Percentiles rank a stretch among this genome's conserved stretches.
Evolutionary conservation across 2,329 filamentous ascomycete species (phyloP).

Genomic region (Xylaria polymorpha): DNA sequence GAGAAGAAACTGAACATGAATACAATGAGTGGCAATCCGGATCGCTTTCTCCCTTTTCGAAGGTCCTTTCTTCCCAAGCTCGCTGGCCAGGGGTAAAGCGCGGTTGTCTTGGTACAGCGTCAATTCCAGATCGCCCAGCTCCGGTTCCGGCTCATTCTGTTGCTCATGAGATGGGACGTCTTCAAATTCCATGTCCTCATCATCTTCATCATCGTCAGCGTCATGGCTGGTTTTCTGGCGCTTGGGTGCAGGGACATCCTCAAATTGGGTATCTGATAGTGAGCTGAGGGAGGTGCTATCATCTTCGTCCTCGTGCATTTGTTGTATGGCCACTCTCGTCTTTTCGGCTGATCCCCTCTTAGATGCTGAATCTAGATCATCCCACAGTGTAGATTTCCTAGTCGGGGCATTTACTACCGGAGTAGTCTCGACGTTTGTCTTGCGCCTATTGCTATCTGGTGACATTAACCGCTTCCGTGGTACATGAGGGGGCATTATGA

Average conservation of each 20-base stretch:
- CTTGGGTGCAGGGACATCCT: slow-evolving; percentile 59
- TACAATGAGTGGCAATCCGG: slow-evolving; percentile 81
- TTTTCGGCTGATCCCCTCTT: slow-evolving; percentile 59
- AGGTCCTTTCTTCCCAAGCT: slow-evolving; percentile 81
- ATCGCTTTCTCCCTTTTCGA: slow-evolving; percentile 86
- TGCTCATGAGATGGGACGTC: slow-evolving; percentile 60
- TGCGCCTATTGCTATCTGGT: slow-evolving; percentile 49
- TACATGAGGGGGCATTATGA: slow-evolving; percentile 73
- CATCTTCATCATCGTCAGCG: slow-evolving; percentile 50
- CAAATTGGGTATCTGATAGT: slow-evolving; percentile 68
- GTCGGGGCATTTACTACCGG: slow-evolving; percentile 47
- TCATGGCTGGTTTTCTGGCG: slow-evolving; percentile 53
- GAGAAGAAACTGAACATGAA: slow-evolving; percentile 88
- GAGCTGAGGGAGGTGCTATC: slow-evolving; percentile 63
- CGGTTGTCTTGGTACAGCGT: slow-evolving; percentile 71
- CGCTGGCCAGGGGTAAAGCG: slow-evolving; percentile 70
- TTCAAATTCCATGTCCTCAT: slow-evolving; percentile 73
- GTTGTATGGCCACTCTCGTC: slow-evolving; percentile 56
- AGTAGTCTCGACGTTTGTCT: slow-evolving; percentile 44
- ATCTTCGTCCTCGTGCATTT: slow-evolving; percentile 58
- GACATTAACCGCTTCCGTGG: slow-evolving; percentile 71
- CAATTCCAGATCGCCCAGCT: slow-evolving; percentile 77
- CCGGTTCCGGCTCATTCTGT: slow-evolving; percentile 58
- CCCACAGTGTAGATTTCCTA: slow-evolving; percentile 69
- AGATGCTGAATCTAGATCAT: slow-evolving; percentile 66